These are phyloP conservation scores for Linanthus parryae DNA, from an alignment of 148 eudicot species.

Conservation along the genomic window DNA sequence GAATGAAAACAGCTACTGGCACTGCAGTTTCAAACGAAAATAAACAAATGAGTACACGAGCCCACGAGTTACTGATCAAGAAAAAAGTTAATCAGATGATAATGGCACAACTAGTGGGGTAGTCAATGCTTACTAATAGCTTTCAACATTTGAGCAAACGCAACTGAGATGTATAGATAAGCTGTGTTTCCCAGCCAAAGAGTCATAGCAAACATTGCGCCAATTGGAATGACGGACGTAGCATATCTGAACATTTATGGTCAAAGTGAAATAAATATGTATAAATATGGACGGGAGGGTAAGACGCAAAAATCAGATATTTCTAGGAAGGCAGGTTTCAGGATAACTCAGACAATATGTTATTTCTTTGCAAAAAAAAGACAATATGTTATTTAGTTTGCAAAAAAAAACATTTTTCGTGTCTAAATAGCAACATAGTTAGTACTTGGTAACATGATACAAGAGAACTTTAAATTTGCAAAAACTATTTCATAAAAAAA, in stretches of 20 bases:
- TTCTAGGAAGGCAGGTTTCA: too few species aligned
- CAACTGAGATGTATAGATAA: conserved; percentile 92
- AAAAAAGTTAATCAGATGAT: not conserved
- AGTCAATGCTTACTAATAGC: conserved; percentile 74
- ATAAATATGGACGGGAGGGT: too few species aligned
- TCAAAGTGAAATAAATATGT: conserved; percentile 7
- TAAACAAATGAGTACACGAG: not conserved
- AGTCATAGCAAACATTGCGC: conserved; percentile 98
- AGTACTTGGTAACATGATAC: too few species aligned
- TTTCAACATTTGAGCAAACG: conserved; percentile 99
- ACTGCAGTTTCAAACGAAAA: conserved; percentile 46
- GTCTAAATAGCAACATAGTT: too few species aligned
- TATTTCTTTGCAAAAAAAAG: too few species aligned
- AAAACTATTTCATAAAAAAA: too few species aligned
- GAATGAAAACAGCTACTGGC: conserved; percentile 96
- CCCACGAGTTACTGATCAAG: not conserved
- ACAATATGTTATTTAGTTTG: too few species aligned
- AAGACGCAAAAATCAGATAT: too few species aligned
- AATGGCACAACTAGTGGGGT: conserved; percentile 4
- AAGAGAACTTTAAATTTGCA: too few species aligned
- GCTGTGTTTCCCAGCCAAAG: conserved; percentile 99
- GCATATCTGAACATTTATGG: conserved; percentile 65
- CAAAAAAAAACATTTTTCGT: too few species aligned
- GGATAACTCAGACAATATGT: too few species aligned
- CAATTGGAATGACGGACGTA: conserved; percentile 91